Evolutionary conservation across 164 flowering plant genomes (phyloP), one percentile per base, ranked within the genome.

Genomic region (Hamamelis virginiana): DNA sequence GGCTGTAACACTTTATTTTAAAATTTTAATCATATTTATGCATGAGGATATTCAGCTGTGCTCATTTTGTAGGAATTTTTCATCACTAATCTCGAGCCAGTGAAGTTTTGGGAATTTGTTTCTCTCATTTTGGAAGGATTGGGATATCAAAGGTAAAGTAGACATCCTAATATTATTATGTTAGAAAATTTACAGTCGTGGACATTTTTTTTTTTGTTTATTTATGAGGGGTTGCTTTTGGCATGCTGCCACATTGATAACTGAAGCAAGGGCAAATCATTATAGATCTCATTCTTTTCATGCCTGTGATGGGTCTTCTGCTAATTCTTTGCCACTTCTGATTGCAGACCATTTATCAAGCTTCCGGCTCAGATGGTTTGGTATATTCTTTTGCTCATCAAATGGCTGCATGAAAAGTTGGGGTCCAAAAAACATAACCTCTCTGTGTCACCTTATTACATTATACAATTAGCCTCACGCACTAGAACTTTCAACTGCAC

Each of bases 11-110:
- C 1, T 66, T 26, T 53, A 21, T 22, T 67, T 66, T 46, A 16
- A 12, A 33, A 4, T 60, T 53, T 15, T 21, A 19, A 12, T 48
- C 1, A 33, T 22, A 64, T 64, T 25, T 25, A 15, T 47, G n/a
- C 59, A 21, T 55, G 9, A 65, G 18, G 1, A 44, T 61, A 16
- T 53, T 65, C 67, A n/a, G 16, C 15, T 26, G 27, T 62, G 59
- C 52, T 64, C 44, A 1, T 70, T 72, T 68, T 81, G 74, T 70
- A 94, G 98, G 95, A 86, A 45, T 92, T 90, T 78, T 90, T 88
- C 74, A 85, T 94, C 72, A 90, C 94, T 47, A 88, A 94, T 80
- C 71, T 83, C 52, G 85, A 87, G 73, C 95, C 97, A 26, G 43
- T 86, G 76, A 83, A 83, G 75, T 85, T 85, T 66, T 85, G 89